Percentiles rank a stretch among this genome's conserved stretches.
These are phyloP conservation scores for Fusarium floridanum DNA, from an alignment of 2,329 filamentous ascomycete genomes.

Conservation along the genomic window DNA sequence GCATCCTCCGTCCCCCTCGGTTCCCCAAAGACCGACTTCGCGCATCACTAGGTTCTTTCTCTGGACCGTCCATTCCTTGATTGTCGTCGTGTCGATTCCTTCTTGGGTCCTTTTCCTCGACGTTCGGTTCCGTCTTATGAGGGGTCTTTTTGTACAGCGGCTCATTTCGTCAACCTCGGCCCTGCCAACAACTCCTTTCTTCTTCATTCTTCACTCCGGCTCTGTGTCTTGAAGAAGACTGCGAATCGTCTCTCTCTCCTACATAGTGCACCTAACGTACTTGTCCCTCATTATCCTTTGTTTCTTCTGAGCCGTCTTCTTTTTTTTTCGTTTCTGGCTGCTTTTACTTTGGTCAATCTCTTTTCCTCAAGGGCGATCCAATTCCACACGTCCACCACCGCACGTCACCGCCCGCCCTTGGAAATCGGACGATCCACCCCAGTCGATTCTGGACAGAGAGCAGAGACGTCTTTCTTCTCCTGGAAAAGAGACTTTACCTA, in stretches of 20 bases:
- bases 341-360: slow-evolving; percentile 16
- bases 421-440: slow-evolving; percentile 41
- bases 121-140: not conserved
- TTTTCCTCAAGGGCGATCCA: slow-evolving; percentile 22
- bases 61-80: slow-evolving; percentile 36
- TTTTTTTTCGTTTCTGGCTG: not conserved
- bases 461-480: slow-evolving; percentile 32
- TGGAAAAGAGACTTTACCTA: slow-evolving; percentile 33
- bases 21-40: slow-evolving; percentile 26
- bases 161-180: slow-evolving; percentile 12
- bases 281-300: slow-evolving; percentile 29
- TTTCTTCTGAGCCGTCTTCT: not conserved
- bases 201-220: slow-evolving; percentile 5
- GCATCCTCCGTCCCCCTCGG: slow-evolving; percentile 32
- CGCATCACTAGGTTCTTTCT: slow-evolving; percentile 28
- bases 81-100: slow-evolving; percentile 12
- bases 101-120: not conserved
- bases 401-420: slow-evolving; percentile 40
- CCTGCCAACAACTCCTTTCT: slow-evolving; percentile 6
- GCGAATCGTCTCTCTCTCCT: slow-evolving; percentile 9
- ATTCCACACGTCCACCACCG: slow-evolving; percentile 37
- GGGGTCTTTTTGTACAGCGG: slow-evolving; percentile 7
- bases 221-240: slow-evolving; percentile 10
- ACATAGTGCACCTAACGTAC: slow-evolving; percentile 30
- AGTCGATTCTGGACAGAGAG: slow-evolving; percentile 29